Evolutionary conservation across 805 yeast species (phyloP).

Genomic region (Naumovozyma dairenensis): DNA sequence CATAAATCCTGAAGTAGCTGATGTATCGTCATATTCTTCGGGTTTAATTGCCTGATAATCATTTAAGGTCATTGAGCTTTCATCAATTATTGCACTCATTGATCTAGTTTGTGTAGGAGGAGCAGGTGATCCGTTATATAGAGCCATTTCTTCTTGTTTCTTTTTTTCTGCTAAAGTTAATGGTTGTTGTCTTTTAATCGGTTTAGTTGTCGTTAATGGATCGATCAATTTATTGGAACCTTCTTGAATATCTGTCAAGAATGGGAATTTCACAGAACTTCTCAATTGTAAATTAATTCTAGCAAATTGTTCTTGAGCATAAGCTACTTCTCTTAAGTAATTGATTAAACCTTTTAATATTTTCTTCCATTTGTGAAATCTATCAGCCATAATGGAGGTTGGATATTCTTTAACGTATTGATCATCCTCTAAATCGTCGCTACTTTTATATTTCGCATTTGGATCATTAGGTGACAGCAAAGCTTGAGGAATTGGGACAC

Average conservation of each 20-base stretch:
- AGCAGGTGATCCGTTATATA: neutral
- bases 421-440: constrained; percentile 13
- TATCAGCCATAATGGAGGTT: constrained; percentile 66
- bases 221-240: constrained; percentile 33
- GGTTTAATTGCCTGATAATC: constrained; percentile 4
- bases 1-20: constrained; percentile 41
- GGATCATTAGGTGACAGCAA: constrained; percentile 3
- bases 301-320: constrained; percentile 70
- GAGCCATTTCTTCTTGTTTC: constrained; percentile 5
- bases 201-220: constrained; percentile 42
- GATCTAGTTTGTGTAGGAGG: neutral
- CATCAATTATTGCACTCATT: neutral
- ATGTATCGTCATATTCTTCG: constrained; percentile 3
- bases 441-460: constrained; percentile 2
- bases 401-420: constrained; percentile 40
- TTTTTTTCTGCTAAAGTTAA: constrained; percentile 17
- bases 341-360: constrained; percentile 59
- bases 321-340: constrained; percentile 65
- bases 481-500: constrained; percentile 28
- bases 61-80: constrained; percentile 1
- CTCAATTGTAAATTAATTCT: constrained; percentile 61
- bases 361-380: constrained; percentile 76
- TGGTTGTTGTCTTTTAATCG: constrained; percentile 20
- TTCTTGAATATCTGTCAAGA: constrained; percentile 30
- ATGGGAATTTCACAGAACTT: constrained; percentile 44